Conservation (phyloP, 345 rosid species). For the Corchorus capsularis region DNA sequence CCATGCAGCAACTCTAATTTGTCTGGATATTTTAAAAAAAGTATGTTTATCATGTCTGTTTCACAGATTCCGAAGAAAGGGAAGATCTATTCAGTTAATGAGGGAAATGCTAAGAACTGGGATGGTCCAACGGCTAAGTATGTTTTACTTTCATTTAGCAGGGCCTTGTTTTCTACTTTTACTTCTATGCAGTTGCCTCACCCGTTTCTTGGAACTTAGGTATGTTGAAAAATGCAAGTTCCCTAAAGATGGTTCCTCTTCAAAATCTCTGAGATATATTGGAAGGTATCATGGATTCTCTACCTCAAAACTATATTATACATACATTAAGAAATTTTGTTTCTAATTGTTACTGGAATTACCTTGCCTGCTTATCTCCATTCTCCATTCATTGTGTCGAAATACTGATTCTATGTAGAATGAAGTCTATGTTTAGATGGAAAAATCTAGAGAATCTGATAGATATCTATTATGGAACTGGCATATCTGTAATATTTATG, state of each 20-base stretch:
- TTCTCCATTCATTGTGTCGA: neutral
- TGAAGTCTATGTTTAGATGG: neutral
- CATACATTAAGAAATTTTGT: neutral
- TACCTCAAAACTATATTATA: neutral
- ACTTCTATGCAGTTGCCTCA: slow-evolving; percentile 13
- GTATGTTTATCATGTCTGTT: slow-evolving; percentile 1
- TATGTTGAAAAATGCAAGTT: slow-evolving; percentile 94
- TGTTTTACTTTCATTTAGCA: slow-evolving; percentile 22
- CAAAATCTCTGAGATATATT: slow-evolving; percentile 88
- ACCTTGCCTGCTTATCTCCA: neutral
- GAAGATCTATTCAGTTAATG: slow-evolving; percentile 94
- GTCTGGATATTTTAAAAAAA: neutral
- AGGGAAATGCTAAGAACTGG: slow-evolving; percentile 98
- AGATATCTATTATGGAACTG: neutral
- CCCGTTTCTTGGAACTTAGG: slow-evolving; percentile 36
- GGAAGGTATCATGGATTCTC: slow-evolving; percentile 67
- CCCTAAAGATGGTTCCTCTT: slow-evolving; percentile 81
- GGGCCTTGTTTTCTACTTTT: slow-evolving; percentile 9
- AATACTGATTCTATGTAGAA: neutral
- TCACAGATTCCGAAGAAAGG: slow-evolving; percentile 88
- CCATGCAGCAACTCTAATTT: neutral
- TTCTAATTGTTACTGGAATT: neutral
- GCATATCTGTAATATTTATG: neutral
- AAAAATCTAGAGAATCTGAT: neutral
- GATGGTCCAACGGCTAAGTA: slow-evolving; percentile 93